phyloP scores from a whole-genome alignment of 2,329 filamentous ascomycete species.

The Trichoderma atroviride region DNA sequence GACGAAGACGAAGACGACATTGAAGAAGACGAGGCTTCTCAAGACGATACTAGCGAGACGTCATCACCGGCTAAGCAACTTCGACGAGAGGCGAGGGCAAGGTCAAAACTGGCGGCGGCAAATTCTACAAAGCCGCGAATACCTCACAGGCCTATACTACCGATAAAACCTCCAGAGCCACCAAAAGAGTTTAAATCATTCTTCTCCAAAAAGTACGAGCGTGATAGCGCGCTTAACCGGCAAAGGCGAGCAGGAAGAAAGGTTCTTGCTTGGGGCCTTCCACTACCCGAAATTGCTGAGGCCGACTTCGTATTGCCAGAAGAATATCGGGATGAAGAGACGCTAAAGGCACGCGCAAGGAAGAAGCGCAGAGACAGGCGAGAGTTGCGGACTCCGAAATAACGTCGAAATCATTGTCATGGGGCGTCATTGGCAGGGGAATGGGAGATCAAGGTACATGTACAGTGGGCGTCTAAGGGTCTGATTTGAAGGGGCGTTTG shows the following conservation, averaged over 20 bases:
- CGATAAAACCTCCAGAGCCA: slow-evolving; percentile 43
- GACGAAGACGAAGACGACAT: slow-evolving; percentile 26
- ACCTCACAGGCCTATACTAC: slow-evolving; percentile 33
- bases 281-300: slow-evolving; percentile 72
- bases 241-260: slow-evolving; percentile 70
- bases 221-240: slow-evolving; percentile 76
- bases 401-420: background rate
- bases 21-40: slow-evolving; percentile 41
- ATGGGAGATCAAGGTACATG: slow-evolving; percentile 7
- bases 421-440: slow-evolving; percentile 10
- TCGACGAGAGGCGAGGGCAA: slow-evolving; percentile 67
- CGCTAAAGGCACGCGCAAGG: slow-evolving; percentile 61
- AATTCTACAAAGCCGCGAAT: slow-evolving; percentile 39
- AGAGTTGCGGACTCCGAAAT: slow-evolving; percentile 47
- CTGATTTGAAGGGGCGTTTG: slow-evolving; percentile 26
- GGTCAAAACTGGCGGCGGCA: slow-evolving; percentile 49
- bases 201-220: slow-evolving; percentile 77
- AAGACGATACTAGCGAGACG: slow-evolving; percentile 58
- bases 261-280: slow-evolving; percentile 77
- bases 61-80: slow-evolving; percentile 66
- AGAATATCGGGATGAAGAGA: slow-evolving; percentile 61
- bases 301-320: slow-evolving; percentile 75
- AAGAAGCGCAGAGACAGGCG: slow-evolving; percentile 64
- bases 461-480: slow-evolving; percentile 20
- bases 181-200: slow-evolving; percentile 79